These are phyloP conservation scores for Ogataea saltuana DNA, from an alignment of 805 yeast genomes.

Conservation along the genomic window DNA sequence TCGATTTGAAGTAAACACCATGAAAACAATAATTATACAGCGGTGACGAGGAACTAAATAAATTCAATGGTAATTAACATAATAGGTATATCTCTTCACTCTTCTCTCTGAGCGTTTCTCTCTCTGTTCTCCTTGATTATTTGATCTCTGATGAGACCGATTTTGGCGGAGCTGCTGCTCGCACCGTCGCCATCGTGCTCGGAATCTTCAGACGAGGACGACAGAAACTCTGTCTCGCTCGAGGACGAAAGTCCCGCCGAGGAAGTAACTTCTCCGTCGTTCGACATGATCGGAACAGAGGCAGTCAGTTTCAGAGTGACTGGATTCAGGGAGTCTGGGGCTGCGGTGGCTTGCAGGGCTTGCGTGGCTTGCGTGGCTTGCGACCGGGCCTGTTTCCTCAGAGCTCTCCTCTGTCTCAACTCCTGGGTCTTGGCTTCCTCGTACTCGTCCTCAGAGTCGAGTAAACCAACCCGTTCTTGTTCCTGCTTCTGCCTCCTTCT, in stretches of 20 bases:
- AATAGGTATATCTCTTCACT: neutral
- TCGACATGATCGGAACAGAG: conserved; percentile 54
- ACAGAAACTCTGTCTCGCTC: conserved; percentile 30
- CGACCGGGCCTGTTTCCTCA: conserved; percentile 29
- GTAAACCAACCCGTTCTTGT: conserved; percentile 14
- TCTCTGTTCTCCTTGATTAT: conserved; percentile 34
- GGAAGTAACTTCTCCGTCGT: conserved; percentile 37
- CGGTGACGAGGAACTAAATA: neutral
- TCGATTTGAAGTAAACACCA: neutral
- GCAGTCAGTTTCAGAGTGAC: conserved; percentile 46
- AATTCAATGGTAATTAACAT: neutral
- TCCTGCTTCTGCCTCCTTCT: conserved; percentile 27
- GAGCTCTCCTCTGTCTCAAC: conserved; percentile 44
- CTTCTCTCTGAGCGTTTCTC: conserved; percentile 18
- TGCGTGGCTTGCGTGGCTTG: too few species aligned
- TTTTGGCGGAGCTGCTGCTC: conserved; percentile 8
- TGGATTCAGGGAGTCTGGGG: conserved; percentile 13
- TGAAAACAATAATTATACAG: neutral
- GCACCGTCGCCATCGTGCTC: conserved; percentile 15
- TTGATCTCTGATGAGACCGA: conserved; percentile 30
- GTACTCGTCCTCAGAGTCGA: conserved; percentile 45
- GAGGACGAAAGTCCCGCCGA: conserved; percentile 35
- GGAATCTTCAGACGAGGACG: conserved; percentile 21
- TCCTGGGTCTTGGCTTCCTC: conserved; percentile 52
- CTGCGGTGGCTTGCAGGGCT: too few species aligned